phyloP scores from a whole-genome alignment of 306 rosid species.

The Biancaea sappan region DNA sequence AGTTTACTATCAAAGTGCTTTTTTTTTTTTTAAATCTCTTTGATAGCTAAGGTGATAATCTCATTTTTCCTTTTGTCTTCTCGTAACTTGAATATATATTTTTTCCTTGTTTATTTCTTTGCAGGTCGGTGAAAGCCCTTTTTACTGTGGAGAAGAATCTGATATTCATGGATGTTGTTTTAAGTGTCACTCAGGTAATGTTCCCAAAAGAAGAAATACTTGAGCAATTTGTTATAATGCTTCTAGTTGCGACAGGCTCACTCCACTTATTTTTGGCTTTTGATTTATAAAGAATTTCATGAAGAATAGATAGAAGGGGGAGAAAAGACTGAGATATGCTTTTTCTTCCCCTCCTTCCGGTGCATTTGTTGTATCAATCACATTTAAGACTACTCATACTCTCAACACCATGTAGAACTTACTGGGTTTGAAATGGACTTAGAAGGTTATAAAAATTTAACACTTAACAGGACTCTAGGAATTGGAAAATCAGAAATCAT shows the following conservation, averaged over 20 bases:
- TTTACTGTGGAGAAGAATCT: constrained; percentile 83
- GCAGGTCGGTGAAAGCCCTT: constrained; percentile 88
- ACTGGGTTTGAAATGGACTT: no score
- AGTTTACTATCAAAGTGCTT: constrained; percentile 57
- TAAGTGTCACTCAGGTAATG: constrained; percentile 83
- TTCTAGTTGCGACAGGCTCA: neutral
- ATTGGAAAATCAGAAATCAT: neutral
- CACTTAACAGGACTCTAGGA: constrained; percentile 4
- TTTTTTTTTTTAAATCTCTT: neutral
- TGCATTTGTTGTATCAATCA: neutral
- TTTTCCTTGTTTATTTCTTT: neutral
- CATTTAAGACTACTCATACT: neutral
- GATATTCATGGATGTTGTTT: constrained; percentile 78
- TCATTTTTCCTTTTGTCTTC: neutral
- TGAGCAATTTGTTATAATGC: neutral
- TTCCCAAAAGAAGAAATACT: constrained; percentile 1
- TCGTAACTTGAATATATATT: neutral
- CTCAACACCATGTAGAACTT: no score
- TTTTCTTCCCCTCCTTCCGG: neutral
- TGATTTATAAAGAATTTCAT: no score
- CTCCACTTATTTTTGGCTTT: no score
- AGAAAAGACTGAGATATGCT: neutral
- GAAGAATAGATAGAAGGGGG: no score
- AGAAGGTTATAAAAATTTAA: neutral
- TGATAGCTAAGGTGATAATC: neutral